A percentile compares a stretch with the other conserved stretches of the same genome.
These are phyloP conservation scores for Strobilomyces echinocephalus DNA, from an alignment of 768 basidiomycete genomes.

Conservation along the genomic window DNA sequence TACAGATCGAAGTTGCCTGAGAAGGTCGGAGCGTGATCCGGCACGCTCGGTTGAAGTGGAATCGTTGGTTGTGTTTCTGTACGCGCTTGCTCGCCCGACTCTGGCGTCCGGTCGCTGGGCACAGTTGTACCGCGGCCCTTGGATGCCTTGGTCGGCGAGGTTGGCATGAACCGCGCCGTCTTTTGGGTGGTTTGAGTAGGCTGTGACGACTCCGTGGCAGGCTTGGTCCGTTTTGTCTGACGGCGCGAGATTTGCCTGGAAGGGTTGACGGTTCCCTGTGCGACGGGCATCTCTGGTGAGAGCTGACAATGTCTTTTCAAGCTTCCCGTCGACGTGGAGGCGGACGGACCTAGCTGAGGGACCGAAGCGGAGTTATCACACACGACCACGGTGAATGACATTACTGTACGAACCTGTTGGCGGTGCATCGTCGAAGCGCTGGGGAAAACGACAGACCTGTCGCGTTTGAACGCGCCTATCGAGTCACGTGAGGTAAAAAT, in stretches of 20 bases:
- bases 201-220: slow-evolving; percentile 9
- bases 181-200: slow-evolving; percentile 5
- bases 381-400: neutral
- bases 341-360: slow-evolving; percentile 8
- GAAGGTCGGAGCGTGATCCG: slow-evolving; percentile 12
- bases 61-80: slow-evolving; percentile 5
- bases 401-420: slow-evolving; percentile 11
- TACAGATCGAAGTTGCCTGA: slow-evolving; percentile 39
- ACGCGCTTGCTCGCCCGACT: neutral
- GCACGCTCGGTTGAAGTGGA: slow-evolving; percentile 2
- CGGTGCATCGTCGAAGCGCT: slow-evolving; percentile 10
- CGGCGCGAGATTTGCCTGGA: slow-evolving; percentile 10
- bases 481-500: slow-evolving; percentile 26
- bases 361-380: neutral
- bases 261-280: neutral
- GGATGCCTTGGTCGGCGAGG: slow-evolving; percentile 8
- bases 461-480: neutral
- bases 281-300: slow-evolving; percentile 14
- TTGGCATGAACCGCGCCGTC: neutral
- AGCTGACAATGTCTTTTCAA: slow-evolving; percentile 15
- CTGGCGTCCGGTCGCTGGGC: neutral
- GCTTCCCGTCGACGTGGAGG: slow-evolving; percentile 18
- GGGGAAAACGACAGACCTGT: neutral
- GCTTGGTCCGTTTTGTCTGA: slow-evolving; percentile 17
- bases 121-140: slow-evolving; percentile 3